phyloP scores from a whole-genome alignment of 768 basidiomycete species.

The Mrakia frigida region DNA sequence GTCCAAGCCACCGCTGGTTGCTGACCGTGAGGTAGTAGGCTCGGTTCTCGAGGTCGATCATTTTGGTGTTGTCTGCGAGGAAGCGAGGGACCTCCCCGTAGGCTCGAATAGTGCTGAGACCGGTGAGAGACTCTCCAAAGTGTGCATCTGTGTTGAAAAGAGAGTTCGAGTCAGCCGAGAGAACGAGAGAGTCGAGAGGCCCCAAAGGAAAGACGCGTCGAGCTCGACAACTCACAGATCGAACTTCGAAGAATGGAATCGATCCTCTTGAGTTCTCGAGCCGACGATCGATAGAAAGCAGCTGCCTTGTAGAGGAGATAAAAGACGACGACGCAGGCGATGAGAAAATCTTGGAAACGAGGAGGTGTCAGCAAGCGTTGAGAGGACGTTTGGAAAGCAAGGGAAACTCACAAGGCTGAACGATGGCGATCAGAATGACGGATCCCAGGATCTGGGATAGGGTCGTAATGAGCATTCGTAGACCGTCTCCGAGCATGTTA shows the following conservation, averaged over 20 bases:
- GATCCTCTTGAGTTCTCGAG: constrained; percentile 66
- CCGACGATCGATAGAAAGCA: constrained; percentile 73
- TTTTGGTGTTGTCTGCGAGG: constrained; percentile 63
- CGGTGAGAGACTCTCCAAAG: constrained; percentile 84
- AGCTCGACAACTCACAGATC: constrained; percentile 70
- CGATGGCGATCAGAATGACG: constrained; percentile 56
- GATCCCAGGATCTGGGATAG: constrained; percentile 48
- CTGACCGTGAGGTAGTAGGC: constrained; percentile 39
- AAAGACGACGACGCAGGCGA: constrained; percentile 54
- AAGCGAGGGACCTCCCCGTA: constrained; percentile 83
- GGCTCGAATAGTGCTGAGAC: constrained; percentile 58
- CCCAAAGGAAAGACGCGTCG: too few relatives aligned
- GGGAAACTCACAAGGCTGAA: constrained; percentile 11
- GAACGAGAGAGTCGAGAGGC: neutral
- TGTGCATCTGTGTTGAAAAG: constrained; percentile 69
- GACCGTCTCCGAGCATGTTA: constrained; percentile 39
- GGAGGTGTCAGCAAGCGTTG: neutral
- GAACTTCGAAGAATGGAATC: constrained; percentile 67
- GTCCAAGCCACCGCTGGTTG: constrained; percentile 82
- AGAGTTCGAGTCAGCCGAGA: neutral
- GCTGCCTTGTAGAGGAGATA: constrained; percentile 34
- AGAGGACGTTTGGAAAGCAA: too few relatives aligned
- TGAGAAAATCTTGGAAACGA: constrained; percentile 75
- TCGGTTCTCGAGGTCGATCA: constrained; percentile 62
- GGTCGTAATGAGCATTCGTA: constrained; percentile 64